Evolutionary conservation across 2,329 filamentous ascomycete species (phyloP).

Genomic region (Trichophyton verrucosum): DNA sequence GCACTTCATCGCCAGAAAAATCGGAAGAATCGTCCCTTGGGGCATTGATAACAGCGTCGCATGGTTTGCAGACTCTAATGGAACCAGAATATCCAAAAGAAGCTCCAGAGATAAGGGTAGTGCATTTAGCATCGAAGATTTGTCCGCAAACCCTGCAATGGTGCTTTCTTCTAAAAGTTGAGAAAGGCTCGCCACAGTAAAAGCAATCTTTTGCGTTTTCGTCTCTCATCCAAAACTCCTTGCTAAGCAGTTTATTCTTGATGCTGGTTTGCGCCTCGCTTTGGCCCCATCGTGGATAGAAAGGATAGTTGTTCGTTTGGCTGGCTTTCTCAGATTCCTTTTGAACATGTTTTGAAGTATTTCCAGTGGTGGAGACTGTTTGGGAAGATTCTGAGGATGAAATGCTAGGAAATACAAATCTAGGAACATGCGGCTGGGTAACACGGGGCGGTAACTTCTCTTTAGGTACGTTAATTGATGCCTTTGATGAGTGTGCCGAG

Average conservation of each 20-base stretch:
- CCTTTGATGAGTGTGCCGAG: conserved; percentile 19
- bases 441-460: conserved; percentile 29
- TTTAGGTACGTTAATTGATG: conserved; percentile 17
- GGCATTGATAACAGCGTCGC: conserved; percentile 79
- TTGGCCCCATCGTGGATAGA: conserved; percentile 3
- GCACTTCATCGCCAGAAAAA: conserved; percentile 58
- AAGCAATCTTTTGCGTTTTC: conserved; percentile 98
- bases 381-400: conserved; percentile 31
- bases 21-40: conserved; percentile 86
- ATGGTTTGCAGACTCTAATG: conserved; percentile 83
- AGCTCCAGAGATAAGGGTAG: conserved; percentile 73
- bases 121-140: conserved; percentile 96
- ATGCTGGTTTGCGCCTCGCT: conserved; percentile 25
- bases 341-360: background rate
- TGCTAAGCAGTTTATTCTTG: conserved; percentile 76
- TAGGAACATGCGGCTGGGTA: conserved; percentile 35
- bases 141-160: conserved; percentile 94
- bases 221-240: conserved; percentile 98
- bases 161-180: conserved; percentile 88
- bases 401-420: conserved; percentile 30
- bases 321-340: background rate
- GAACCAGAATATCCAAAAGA: conserved; percentile 77
- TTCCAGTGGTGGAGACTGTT: conserved; percentile 31
- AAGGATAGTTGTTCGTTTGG: background rate
- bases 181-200: conserved; percentile 77